A percentile compares a stretch with the other conserved stretches of the same genome.
These are phyloP conservation scores for Zea mays DNA, from an alignment of 176 grass and related monocot species.

Conservation along the genomic window Zm-B73-REFERENCE-NAM-5.0 NC_050098.1:64548501-64549000, in stretches of 20 bases:
- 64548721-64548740: not conserved
- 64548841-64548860: not conserved
- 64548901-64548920: conserved; percentile 28
- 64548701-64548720: not conserved
- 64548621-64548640: not conserved
- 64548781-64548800: not conserved
- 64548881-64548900: not conserved
- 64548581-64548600: conserved; percentile 22
- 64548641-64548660: not conserved
- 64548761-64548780: not conserved
- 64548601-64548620: conserved; percentile 23
- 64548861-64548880: not conserved
- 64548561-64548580: not conserved
- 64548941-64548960: not conserved
- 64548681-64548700: not conserved
- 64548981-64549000: not conserved
- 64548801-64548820: not conserved
- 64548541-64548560: not conserved
- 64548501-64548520: conserved; percentile 28
- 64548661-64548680: not conserved
- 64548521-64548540: conserved; percentile 11
- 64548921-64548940: not conserved
- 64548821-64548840: not conserved
- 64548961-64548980: not conserved
- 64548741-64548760: not conserved